Conservation (phyloP, 768 basidiomycete species). For the Termitomyces sp. region DNA sequence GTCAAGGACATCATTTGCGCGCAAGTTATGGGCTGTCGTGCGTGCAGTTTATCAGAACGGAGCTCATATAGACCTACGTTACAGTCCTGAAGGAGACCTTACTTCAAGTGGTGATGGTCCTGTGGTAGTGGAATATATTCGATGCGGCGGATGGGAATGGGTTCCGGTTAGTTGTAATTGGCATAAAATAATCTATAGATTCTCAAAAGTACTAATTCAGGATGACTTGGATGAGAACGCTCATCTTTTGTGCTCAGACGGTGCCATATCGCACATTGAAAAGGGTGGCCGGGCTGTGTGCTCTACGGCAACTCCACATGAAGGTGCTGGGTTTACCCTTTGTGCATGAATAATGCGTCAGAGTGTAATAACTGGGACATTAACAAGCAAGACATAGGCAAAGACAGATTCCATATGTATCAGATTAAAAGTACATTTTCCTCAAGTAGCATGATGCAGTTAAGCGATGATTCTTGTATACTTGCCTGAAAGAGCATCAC, state of each 20-base stretch:
- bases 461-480: slow-evolving; percentile 9
- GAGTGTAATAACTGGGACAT: background rate
- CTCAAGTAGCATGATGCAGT: background rate
- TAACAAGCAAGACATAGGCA: background rate
- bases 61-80: slow-evolving; percentile 58
- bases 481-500: slow-evolving; percentile 15
- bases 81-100: slow-evolving; percentile 38
- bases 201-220: slow-evolving; percentile 28
- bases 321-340: slow-evolving; percentile 38
- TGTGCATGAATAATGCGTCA: slow-evolving; percentile 29
- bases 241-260: slow-evolving; percentile 78
- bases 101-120: slow-evolving; percentile 39
- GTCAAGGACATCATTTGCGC: slow-evolving; percentile 43
- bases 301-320: slow-evolving; percentile 29
- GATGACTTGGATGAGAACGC: slow-evolving; percentile 53
- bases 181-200: background rate
- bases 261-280: slow-evolving; percentile 60
- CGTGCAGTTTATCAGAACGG: slow-evolving; percentile 76
- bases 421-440: slow-evolving; percentile 1
- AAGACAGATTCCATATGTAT: background rate
- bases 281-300: slow-evolving; percentile 54
- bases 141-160: slow-evolving; percentile 86
- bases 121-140: slow-evolving; percentile 68
- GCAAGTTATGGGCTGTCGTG: slow-evolving; percentile 49
- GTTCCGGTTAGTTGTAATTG: slow-evolving; percentile 46